Conservation (phyloP, 2,329 filamentous ascomycete species). For the Talaromyces sp. region DNA sequence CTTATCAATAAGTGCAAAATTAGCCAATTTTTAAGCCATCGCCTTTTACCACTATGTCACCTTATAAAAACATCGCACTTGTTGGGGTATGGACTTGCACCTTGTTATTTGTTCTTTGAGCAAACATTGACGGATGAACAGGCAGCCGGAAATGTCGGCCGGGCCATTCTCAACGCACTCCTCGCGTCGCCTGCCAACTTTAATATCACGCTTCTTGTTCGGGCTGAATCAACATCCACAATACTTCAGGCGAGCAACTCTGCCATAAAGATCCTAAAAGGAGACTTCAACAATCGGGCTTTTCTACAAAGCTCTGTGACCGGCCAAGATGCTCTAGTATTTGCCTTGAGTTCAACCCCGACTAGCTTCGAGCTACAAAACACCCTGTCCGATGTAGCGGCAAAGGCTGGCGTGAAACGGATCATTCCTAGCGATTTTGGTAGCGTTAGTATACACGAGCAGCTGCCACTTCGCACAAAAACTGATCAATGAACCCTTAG, state of each 20-base stretch:
- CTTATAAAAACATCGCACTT: conserved; percentile 4
- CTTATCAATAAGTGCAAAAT: too few species aligned
- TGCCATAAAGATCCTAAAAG: conserved; percentile 4
- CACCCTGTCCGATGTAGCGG: conserved; percentile 3
- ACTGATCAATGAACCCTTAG: not conserved
- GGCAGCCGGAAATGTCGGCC: conserved; percentile 7
- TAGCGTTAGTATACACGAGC: conserved; percentile 1
- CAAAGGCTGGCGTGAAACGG: conserved; percentile 5
- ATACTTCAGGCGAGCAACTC: conserved; percentile 1
- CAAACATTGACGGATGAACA: not conserved
- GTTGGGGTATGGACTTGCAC: conserved; percentile 3
- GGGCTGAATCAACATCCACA: conserved; percentile 1
- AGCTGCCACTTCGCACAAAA: not conserved
- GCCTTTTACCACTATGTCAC: not conserved
- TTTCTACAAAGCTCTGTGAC: conserved; percentile 3
- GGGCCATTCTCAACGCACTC: conserved; percentile 2
- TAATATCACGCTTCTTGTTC: conserved; percentile 4
- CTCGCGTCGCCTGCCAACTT: conserved; percentile 1
- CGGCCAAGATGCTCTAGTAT: conserved; percentile 5
- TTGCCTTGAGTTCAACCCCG: conserved; percentile 1
- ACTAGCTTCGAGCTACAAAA: conserved; percentile 1
- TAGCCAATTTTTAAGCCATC: not conserved
- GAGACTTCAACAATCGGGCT: not conserved
- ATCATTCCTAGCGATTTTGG: conserved; percentile 11
- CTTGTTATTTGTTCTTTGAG: not conserved